These are phyloP conservation scores for Saprolegnia diclina DNA, from an alignment of 352 stramenopile species.

Conservation along the genomic window DNA sequence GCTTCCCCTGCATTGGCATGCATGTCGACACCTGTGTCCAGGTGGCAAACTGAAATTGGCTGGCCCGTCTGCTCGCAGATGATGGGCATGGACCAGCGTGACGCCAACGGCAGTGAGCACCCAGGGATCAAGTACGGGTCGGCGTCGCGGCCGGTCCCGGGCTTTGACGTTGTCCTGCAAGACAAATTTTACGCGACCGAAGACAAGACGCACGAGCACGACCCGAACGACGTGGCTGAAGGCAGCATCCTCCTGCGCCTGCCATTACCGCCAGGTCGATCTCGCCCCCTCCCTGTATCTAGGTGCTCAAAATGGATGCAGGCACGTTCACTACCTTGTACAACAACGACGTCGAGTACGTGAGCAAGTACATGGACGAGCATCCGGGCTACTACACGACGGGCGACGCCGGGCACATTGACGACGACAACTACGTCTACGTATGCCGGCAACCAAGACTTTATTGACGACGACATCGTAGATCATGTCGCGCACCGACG, in stretches of 20 bases:
- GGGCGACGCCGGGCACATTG: constrained; percentile 80
- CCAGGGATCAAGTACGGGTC: constrained; percentile 60
- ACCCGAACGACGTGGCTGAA: constrained; percentile 51
- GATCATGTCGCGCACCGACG: constrained; percentile 88
- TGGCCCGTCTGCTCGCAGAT: constrained; percentile 71
- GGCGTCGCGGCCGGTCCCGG: constrained; percentile 59
- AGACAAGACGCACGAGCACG: constrained; percentile 36
- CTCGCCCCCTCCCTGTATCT: too few species aligned
- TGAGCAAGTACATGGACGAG: constrained; percentile 73
- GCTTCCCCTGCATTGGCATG: too few species aligned
- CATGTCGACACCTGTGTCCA: too few species aligned
- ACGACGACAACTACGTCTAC: constrained; percentile 88
- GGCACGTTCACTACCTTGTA: constrained; percentile 70
- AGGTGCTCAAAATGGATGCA: too few species aligned
- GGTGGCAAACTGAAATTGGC: constrained; percentile 88
- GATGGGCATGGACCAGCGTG: constrained; percentile 62
- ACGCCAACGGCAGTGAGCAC: constrained; percentile 30
- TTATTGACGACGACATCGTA: constrained; percentile 17
- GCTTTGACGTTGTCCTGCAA: constrained; percentile 79
- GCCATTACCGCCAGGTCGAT: constrained; percentile 79
- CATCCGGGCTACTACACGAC: constrained; percentile 88
- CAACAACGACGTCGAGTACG: constrained; percentile 78
- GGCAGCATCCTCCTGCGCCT: constrained; percentile 74
- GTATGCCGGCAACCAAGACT: constrained; percentile 30
- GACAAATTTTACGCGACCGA: constrained; percentile 40